Base-by-base conservation (phyloP, 805 yeast species). In the Teunomyces aglyptinius region DNA sequence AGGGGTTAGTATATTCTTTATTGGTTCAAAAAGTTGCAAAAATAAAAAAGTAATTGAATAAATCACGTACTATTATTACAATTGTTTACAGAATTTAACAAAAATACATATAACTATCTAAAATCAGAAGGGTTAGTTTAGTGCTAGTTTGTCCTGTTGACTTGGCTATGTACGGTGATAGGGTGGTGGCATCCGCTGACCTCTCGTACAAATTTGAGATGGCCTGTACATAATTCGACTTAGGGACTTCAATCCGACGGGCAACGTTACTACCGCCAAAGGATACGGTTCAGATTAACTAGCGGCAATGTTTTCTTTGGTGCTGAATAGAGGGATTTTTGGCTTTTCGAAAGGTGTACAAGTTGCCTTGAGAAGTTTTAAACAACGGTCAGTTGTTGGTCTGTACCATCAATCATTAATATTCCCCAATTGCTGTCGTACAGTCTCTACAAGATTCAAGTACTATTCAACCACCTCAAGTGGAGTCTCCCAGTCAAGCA, bases 261-360 rank as follows among this genome's bases (percentile, higher is more conserved):
- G 39, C 39, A 20, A 36, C 16, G 33, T 13, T 31, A 31, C 18
- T 31, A 31, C 33, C 16, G 33, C 11, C 18, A 31, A 18, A 3
- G 16, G 33, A 31, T 31, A 31, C 33, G 33, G 33, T 13, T 31
- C 33, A 31, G 18, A 31, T 10, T 31, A 31, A 15, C 33, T 13
- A 31, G 39, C 28, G 28, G 39, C 28, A 22, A 36, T 36, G 39
- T 36, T 36, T 36, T 28, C 39, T 7, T 22, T 36, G 19, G 16
- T 36, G 28, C 39, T 20, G 27, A 19, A 24, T 22, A 19, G 28
- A 22, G 18, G 28, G 6, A 36, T 36, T 8, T 20, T n/a, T 36
- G 39, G 39, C 10, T 12, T 36, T 10, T 36, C 16, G 6, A 36
- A 22, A 18, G 15, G 11, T 22, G 2, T 28, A 6, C 39, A 36